Evolutionary conservation across 352 stramenopile genomes (phyloP), one percentile per base, ranked within the genome.

Genomic region (Pythium insidiosum): DNA sequence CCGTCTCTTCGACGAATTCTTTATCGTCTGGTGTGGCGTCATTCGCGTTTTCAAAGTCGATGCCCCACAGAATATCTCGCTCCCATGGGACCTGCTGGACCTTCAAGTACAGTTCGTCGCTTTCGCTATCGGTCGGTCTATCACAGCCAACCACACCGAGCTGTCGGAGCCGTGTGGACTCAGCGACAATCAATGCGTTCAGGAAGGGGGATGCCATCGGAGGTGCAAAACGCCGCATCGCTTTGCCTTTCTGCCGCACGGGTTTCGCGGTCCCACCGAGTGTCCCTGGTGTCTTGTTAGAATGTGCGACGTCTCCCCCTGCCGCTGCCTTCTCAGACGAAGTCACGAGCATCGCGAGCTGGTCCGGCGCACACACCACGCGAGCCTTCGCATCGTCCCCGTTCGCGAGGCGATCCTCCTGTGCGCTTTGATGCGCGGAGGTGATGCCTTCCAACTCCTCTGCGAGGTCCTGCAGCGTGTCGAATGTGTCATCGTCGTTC

Each of bases 41-140:
- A 13, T 47, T 66, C 36, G 59, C 43, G 5, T 47, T 31, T 4
- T 57, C 56, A 34, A 84, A 80, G 31, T 86, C 73, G 19, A 80
- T 60, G 0, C 75, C 78, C 78, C 81, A 94, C 7, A 88, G 53
- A 20, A 94, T 91, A 36, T 78, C 63, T 9, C 90, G 67, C 51
- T 94, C 81, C 81, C 81, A 94, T 4, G 57, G 66, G 4, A 91
- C 44, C 38, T 94, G 81, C 54, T 90, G 69, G 21, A 91, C 78
- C 31, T 84, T 88, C 21, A 84, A 61, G 44, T 90, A 94, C 29
- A 88, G 53, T 12, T 90, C 73, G 28, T 43, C 55, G n/a, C n/a
- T n/a, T n/a, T n/a, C n/a, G n/a, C n/a, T n/a, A n/a, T n/a, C n/a
- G n/a, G n/a, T n/a, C n/a, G n/a, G n/a, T n/a, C n/a, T n/a, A n/a